Conservation (phyloP, 225 moss, liverwort and hornwort species). For the Sphagnum tenellum region DNA sequence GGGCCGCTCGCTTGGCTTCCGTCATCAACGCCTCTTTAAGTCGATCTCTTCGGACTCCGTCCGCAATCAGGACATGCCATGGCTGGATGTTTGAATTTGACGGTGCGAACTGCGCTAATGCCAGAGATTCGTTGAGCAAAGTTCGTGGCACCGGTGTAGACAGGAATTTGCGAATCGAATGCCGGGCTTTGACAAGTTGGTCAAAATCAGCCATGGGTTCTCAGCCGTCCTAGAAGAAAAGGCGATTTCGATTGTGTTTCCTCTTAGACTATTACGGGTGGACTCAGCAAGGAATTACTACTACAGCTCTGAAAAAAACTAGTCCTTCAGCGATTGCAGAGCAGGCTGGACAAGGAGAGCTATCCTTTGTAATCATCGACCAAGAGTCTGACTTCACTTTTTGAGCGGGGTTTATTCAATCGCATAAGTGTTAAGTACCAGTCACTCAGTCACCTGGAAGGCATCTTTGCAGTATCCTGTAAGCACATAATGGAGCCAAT, state of each 20-base stretch:
- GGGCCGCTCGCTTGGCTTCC: conserved; percentile 17
- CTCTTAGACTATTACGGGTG: not conserved
- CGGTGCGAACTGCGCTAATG: conserved; percentile 36
- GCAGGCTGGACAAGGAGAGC: not conserved
- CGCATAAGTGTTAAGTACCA: no score
- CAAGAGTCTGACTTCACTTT: no score
- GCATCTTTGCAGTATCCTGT: no score
- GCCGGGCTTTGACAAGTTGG: conserved; percentile 23
- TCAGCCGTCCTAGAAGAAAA: not conserved
- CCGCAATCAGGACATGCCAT: conserved; percentile 32
- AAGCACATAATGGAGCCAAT: no score
- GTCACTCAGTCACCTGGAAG: no score
- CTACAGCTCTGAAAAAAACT: not conserved
- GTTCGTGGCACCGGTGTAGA: conserved; percentile 29
- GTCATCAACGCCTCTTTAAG: conserved; percentile 18
- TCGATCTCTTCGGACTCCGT: conserved; percentile 20
- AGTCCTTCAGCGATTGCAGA: not conserved
- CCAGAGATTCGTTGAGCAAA: conserved; percentile 29
- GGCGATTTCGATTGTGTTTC: not conserved
- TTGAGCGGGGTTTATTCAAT: no score
- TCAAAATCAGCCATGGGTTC: conserved; percentile 12
- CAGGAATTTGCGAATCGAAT: conserved; percentile 39
- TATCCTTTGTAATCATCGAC: no score
- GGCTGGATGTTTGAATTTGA: conserved; percentile 63
- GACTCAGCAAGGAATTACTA: not conserved